Percentiles rank a stretch among this genome's conserved stretches.
Evolutionary conservation across 768 basidiomycete genomes (phyloP).

Genomic region (Lepiota venenata): DNA sequence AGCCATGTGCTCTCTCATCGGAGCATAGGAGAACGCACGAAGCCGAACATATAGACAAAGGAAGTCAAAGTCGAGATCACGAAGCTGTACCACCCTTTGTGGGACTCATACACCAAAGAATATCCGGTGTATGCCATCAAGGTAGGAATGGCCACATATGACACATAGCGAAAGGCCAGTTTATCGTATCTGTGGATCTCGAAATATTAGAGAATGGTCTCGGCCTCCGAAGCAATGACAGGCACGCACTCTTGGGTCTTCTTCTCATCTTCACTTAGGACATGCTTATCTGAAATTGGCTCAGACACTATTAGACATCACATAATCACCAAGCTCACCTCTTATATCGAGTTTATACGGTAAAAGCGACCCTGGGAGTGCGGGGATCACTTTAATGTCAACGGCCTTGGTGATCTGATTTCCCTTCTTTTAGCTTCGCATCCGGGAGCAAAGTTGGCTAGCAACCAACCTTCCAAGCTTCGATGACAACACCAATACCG

Average conservation of each 20-base stretch:
- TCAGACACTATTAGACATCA: slow-evolving; percentile 6
- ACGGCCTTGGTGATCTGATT: slow-evolving; percentile 84
- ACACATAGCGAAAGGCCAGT: slow-evolving; percentile 93
- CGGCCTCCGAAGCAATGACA: neutral
- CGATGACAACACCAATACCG: slow-evolving; percentile 76
- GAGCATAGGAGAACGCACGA: slow-evolving; percentile 56
- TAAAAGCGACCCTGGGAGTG: slow-evolving; percentile 60
- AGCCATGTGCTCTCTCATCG: slow-evolving; percentile 2
- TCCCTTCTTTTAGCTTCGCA: slow-evolving; percentile 16
- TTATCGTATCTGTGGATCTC: slow-evolving; percentile 67
- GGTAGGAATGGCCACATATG: slow-evolving; percentile 82
- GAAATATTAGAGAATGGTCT: slow-evolving; percentile 12
- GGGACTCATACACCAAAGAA: slow-evolving; percentile 78
- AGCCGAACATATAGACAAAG: slow-evolving; percentile 96
- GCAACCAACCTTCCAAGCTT: slow-evolving; percentile 85
- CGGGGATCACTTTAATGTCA: slow-evolving; percentile 67
- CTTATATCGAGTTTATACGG: slow-evolving; percentile 83
- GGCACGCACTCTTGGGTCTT: slow-evolving; percentile 87
- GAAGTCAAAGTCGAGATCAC: slow-evolving; percentile 90
- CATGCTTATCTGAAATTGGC: slow-evolving; percentile 75
- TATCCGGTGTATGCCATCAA: slow-evolving; percentile 76
- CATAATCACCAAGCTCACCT: slow-evolving; percentile 40
- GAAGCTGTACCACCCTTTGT: slow-evolving; percentile 96
- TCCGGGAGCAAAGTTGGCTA: slow-evolving; percentile 5
- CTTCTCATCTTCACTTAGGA: slow-evolving; percentile 95